Percentiles rank a stretch among this genome's conserved stretches.
These are phyloP conservation scores for Boletellus ananas DNA, from an alignment of 768 basidiomycete species.

Conservation along the genomic window DNA sequence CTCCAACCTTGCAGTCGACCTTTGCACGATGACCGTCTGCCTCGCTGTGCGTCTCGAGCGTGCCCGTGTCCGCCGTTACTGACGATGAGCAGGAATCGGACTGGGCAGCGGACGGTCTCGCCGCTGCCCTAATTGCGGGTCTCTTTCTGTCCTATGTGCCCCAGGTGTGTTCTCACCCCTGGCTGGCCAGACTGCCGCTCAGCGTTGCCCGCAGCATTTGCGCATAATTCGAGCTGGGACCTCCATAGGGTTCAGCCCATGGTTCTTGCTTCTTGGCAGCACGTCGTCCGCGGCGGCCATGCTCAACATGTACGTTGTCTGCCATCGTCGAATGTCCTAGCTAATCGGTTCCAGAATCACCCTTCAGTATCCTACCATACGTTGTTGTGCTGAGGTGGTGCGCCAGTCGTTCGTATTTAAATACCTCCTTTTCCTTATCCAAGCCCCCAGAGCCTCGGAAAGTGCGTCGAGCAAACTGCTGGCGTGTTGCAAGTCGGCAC, in stretches of 20 bases:
- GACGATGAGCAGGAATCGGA: conserved; percentile 57
- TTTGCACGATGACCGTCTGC: conserved; percentile 9
- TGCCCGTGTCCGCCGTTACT: not conserved
- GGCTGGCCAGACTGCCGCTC: not conserved
- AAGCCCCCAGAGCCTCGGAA: conserved; percentile 51
- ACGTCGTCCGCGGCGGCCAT: conserved; percentile 78
- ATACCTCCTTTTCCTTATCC: not conserved
- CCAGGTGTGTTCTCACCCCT: conserved; percentile 46
- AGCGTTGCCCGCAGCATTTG: conserved; percentile 49
- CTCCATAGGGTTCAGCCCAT: conserved; percentile 88
- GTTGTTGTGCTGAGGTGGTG: conserved; percentile 77
- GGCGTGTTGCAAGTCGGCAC: conserved; percentile 79
- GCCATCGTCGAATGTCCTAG: not conserved
- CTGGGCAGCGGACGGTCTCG: conserved; percentile 55
- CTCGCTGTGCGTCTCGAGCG: conserved; percentile 14
- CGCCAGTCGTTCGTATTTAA: conserved; percentile 26
- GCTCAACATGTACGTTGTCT: conserved; percentile 67
- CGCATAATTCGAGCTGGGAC: conserved; percentile 76
- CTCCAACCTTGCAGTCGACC: not conserved
- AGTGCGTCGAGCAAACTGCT: conserved; percentile 74
- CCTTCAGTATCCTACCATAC: conserved; percentile 78
- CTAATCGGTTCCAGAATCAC: conserved; percentile 53
- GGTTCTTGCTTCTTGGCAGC: conserved; percentile 86
- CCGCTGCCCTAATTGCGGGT: conserved; percentile 68
- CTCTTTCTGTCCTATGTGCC: conserved; percentile 81